Conservation (phyloP, 1,139 yeast genomes). For the Nakaseomyces glabratus region DNA sequence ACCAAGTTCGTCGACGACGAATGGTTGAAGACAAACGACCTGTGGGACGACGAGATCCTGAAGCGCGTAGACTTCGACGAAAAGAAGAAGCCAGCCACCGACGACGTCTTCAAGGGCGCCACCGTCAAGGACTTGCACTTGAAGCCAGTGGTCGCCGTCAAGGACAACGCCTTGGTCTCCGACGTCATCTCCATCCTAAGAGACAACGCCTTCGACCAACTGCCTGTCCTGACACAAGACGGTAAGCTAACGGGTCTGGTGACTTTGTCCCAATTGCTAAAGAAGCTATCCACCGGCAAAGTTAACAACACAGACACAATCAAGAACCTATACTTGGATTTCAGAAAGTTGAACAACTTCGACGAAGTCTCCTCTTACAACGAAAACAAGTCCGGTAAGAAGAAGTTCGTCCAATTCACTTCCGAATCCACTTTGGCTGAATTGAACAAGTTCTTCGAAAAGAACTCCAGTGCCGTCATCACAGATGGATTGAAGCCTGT, state of each 20-base stretch:
- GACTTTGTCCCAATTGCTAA: constrained; percentile 66
- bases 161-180: constrained; percentile 51
- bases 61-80: constrained; percentile 27
- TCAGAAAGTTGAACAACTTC: constrained; percentile 61
- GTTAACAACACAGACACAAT: constrained; percentile 55
- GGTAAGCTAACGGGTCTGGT: constrained; percentile 70
- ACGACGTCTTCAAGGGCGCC: constrained; percentile 46
- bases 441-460: constrained; percentile 74
- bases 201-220: constrained; percentile 75
- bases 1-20: constrained; percentile 87
- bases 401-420: constrained; percentile 63
- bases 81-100: constrained; percentile 14
- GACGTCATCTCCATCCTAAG: constrained; percentile 65
- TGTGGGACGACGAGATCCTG: constrained; percentile 45
- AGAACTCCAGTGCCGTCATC: constrained; percentile 77
- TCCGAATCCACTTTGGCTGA: constrained; percentile 59
- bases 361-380: constrained; percentile 52
- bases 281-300: constrained; percentile 55
- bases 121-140: constrained; percentile 64
- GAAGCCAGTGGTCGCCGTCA: constrained; percentile 75
- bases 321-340: constrained; percentile 58
- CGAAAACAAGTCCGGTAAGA: constrained; percentile 55
- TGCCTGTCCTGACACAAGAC: constrained; percentile 58
- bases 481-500: constrained; percentile 72
- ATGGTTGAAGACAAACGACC: constrained; percentile 80